A percentile compares a stretch with the other conserved stretches of the same genome.
Conservation (phyloP, 1,284 basidiomycete genomes). For the Uromyces viciae-fabae region DNA sequence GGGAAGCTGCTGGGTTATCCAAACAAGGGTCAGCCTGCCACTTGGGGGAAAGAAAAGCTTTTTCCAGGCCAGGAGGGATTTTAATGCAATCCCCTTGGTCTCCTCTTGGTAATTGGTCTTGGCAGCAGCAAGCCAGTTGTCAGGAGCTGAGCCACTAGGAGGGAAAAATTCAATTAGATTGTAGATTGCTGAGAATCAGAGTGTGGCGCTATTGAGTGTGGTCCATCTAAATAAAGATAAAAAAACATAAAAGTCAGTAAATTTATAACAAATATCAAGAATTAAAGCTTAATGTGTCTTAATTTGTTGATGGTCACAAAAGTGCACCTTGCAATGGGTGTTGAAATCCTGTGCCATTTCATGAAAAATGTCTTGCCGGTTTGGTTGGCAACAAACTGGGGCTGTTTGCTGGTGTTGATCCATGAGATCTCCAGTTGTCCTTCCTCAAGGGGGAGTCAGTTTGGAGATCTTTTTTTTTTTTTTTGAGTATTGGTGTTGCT, state of each 20-base stretch:
- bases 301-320: neutral
- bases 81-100: neutral
- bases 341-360: neutral
- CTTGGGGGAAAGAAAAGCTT: neutral
- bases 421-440: constrained; percentile 6
- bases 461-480: neutral
- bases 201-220: neutral
- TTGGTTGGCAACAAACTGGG: constrained; percentile 17
- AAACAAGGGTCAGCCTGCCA: too few relatives aligned
- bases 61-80: neutral
- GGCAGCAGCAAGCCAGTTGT: neutral
- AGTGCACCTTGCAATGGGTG: neutral
- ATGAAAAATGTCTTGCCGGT: neutral
- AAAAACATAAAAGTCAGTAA: too few relatives aligned
- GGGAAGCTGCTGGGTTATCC: too few relatives aligned
- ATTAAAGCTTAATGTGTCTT: neutral
- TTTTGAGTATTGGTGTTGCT: too few relatives aligned
- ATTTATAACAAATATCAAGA: too few relatives aligned
- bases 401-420: constrained; percentile 10
- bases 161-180: neutral
- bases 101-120: neutral
- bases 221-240: too few relatives aligned
- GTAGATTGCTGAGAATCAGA: constrained; percentile 13
- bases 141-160: neutral
- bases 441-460: constrained; percentile 19